A percentile compares a stretch with the other conserved stretches of the same genome.
phyloP scores from a whole-genome alignment of 441 rosid genomes.

The Populus hybrid region DNA sequence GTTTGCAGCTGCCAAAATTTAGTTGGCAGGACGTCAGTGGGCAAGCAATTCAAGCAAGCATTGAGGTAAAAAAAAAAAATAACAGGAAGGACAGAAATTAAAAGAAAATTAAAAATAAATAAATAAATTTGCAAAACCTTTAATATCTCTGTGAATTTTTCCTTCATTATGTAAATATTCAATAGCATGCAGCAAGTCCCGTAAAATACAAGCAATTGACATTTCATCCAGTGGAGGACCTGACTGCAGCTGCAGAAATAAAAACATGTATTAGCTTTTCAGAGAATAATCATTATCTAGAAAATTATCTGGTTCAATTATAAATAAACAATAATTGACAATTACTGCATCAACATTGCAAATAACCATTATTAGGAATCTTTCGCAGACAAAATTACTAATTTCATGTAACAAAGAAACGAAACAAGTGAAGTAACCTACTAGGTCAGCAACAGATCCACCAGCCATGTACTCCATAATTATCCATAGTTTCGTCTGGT shows the following conservation, averaged over 20 bases:
- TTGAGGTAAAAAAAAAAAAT: background rate
- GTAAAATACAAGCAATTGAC: conserved; percentile 88
- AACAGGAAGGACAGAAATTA: background rate
- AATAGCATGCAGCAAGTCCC: conserved; percentile 94
- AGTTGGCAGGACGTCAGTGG: conserved; percentile 26
- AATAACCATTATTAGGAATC: background rate
- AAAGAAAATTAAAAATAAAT: background rate
- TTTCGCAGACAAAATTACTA: background rate
- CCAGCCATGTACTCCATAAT: conserved; percentile 99
- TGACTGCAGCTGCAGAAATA: conserved; percentile 74
- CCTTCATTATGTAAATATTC: conserved; percentile 96
- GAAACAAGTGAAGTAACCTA: conserved; percentile 49
- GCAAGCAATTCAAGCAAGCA: conserved; percentile 15
- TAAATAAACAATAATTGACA: background rate
- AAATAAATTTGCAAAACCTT: conserved; percentile 47
- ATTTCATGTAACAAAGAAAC: conserved; percentile 17
- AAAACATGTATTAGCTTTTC: conserved; percentile 21
- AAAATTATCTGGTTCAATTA: background rate
- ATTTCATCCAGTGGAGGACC: conserved; percentile 91
- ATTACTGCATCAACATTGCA: background rate
- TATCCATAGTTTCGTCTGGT: conserved; percentile 98
- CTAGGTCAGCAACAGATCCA: conserved; percentile 99
- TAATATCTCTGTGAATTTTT: conserved; percentile 97
- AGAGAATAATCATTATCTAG: background rate
- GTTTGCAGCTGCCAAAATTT: conserved; percentile 82